Conservation (phyloP, 2,329 filamentous ascomycete genomes). For the Fusarium haematococcum region DNA sequence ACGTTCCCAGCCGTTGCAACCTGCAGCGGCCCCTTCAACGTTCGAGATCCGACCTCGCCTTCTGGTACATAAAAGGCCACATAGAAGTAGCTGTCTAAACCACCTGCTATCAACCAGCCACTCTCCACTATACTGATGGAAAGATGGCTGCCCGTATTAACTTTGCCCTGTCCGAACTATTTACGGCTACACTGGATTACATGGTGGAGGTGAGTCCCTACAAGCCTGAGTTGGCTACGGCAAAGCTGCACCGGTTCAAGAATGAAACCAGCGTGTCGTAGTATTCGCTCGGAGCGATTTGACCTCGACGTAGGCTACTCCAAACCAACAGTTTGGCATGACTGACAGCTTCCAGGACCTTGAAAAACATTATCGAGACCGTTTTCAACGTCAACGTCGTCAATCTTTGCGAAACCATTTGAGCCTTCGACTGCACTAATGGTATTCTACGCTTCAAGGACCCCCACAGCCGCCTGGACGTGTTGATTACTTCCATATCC, state of each 20-base stretch:
- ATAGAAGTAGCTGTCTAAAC: not conserved
- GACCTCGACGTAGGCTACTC: not conserved
- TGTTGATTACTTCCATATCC: too few relatives aligned
- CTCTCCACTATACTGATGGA: not conserved
- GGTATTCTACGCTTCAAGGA: not conserved
- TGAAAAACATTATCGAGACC: not conserved
- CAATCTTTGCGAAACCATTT: too few relatives aligned
- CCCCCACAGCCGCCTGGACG: not conserved
- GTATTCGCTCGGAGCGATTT: not conserved
- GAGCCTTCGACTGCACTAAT: not conserved
- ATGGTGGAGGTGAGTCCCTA: too few relatives aligned
- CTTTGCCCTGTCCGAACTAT: too few relatives aligned
- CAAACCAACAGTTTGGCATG: not conserved
- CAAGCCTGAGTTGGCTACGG: too few relatives aligned
- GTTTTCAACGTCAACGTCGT: too few relatives aligned
- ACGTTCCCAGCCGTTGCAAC: too few relatives aligned
- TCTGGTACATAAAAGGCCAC: too few relatives aligned
- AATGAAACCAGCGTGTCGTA: not conserved
- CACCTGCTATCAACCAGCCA: not conserved
- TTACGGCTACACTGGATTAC: too few relatives aligned
- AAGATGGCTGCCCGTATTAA: not conserved
- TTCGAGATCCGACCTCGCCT: too few relatives aligned
- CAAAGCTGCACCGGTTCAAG: too few relatives aligned
- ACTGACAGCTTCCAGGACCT: not conserved
- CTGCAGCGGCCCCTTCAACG: too few relatives aligned